A percentile compares a stretch with the other conserved stretches of the same genome.
phyloP scores from a whole-genome alignment of 2,329 filamentous ascomycete species.

The Diaporthe ampelina region DNA sequence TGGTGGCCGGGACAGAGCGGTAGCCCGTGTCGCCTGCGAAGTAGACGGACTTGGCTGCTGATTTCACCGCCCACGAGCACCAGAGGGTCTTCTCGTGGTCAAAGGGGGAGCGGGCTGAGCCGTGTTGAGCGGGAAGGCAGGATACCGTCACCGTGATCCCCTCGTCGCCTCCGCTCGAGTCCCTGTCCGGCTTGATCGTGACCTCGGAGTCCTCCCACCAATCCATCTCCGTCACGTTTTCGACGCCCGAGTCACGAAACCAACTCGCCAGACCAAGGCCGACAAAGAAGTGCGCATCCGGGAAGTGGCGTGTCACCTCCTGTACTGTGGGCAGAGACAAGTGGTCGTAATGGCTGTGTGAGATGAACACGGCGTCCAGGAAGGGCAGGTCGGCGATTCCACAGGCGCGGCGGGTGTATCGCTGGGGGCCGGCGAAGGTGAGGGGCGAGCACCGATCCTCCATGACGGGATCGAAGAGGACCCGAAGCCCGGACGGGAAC shows the following conservation, averaged over 20 bases:
- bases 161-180: conserved; percentile 47
- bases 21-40: conserved; percentile 96
- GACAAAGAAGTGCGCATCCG: conserved; percentile 88
- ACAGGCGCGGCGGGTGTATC: conserved; percentile 85
- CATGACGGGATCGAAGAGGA: conserved; percentile 95
- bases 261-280: conserved; percentile 86
- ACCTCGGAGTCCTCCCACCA: conserved; percentile 93
- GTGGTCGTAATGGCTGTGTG: conserved; percentile 95
- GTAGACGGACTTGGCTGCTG: conserved; percentile 74
- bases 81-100: conserved; percentile 86
- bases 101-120: conserved; percentile 75
- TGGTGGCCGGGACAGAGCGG: conserved; percentile 77
- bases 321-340: conserved; percentile 82
- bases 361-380: conserved; percentile 84
- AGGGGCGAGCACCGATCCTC: conserved; percentile 88
- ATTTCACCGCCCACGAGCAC: conserved; percentile 86
- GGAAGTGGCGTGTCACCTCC: conserved; percentile 78
- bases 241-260: conserved; percentile 80
- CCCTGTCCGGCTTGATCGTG: conserved; percentile 61
- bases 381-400: conserved; percentile 81
- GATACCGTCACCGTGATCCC: conserved; percentile 78
- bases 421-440: conserved; percentile 77
- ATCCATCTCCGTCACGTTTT: conserved; percentile 88
- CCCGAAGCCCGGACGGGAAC: conserved; percentile 86
- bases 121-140: conserved; percentile 89